A percentile compares a stretch with the other conserved stretches of the same genome.
phyloP scores from a whole-genome alignment of 129 eudicot genomes.

The Centella asiatica region DNA sequence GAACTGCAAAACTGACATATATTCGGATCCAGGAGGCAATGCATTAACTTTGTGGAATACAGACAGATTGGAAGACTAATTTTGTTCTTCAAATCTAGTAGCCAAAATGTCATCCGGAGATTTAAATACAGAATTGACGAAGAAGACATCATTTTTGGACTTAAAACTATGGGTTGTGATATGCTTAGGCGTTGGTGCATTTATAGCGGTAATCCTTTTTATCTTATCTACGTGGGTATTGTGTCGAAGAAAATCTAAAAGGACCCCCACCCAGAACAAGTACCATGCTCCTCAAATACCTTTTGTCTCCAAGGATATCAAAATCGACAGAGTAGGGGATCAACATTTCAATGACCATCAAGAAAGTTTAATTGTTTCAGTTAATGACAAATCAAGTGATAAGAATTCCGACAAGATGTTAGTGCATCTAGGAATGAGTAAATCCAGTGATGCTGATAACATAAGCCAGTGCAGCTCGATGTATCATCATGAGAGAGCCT shows the following conservation, averaged over 20 bases:
- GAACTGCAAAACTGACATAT: slow-evolving; percentile 1
- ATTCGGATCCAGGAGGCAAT: slow-evolving; percentile 28
- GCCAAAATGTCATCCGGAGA: slow-evolving; percentile 42
- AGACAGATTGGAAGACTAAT: neutral
- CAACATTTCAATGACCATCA: slow-evolving; percentile 32
- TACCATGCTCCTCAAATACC: slow-evolving; percentile 64
- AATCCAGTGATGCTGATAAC: slow-evolving; percentile 78
- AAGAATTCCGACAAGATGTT: slow-evolving; percentile 65
- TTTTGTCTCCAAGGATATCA: slow-evolving; percentile 65
- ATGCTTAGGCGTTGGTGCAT: slow-evolving; percentile 64
- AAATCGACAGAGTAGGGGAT: slow-evolving; percentile 64
- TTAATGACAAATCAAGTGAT: slow-evolving; percentile 45
- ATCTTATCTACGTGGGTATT: slow-evolving; percentile 70
- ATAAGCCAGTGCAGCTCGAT: slow-evolving; percentile 76
- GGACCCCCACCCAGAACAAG: slow-evolving; percentile 34
- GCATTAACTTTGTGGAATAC: slow-evolving; percentile 13
- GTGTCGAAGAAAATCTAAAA: slow-evolving; percentile 55
- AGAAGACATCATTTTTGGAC: slow-evolving; percentile 52
- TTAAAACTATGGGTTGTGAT: slow-evolving; percentile 72
- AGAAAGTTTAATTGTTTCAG: slow-evolving; percentile 26
- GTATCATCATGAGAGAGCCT: slow-evolving; percentile 52
- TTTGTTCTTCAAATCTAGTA: neutral
- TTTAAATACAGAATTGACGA: slow-evolving; percentile 48
- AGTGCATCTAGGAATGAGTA: slow-evolving; percentile 63
- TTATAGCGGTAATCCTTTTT: slow-evolving; percentile 60